phyloP scores from a whole-genome alignment of 306 rosid genomes.

The Mimosa bimucronata region DNA sequence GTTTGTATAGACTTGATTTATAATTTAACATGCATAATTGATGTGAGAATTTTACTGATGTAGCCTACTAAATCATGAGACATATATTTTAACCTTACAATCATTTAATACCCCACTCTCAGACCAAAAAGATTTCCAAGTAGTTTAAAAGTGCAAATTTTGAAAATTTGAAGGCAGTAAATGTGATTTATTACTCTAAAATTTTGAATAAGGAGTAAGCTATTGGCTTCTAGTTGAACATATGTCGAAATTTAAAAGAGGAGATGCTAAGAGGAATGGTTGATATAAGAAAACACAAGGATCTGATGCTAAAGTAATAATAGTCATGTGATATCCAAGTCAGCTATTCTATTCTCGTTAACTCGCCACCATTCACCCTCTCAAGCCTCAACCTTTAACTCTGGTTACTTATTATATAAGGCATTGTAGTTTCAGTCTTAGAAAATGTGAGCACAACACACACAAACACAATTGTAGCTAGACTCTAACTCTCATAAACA shows the following conservation, averaged over 20 bases:
- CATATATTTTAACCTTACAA: neutral
- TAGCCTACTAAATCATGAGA: neutral
- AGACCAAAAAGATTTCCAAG: neutral
- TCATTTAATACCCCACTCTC: neutral
- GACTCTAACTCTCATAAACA: neutral
- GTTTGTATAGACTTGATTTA: neutral
- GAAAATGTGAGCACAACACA: neutral
- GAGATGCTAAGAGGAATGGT: slow-evolving; percentile 13
- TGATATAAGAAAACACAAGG: neutral
- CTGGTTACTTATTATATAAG: slow-evolving; percentile 2
- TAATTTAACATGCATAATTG: neutral
- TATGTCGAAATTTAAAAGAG: neutral
- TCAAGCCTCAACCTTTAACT: neutral
- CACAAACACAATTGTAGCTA: too few species aligned
- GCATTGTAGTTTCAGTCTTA: neutral
- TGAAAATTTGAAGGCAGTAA: neutral
- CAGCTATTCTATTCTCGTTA: slow-evolving; percentile 33
- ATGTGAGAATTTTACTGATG: neutral
- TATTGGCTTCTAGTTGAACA: neutral
- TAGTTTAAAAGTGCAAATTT: neutral
- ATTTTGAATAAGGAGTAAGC: neutral
- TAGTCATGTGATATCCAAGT: slow-evolving; percentile 7
- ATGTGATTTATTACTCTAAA: neutral
- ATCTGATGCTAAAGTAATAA: slow-evolving; percentile 35
- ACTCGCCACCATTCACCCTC: slow-evolving; percentile 31